phyloP scores from a whole-genome alignment of 2,329 filamentous ascomycete species.

The Fusarium lateritium region DNA sequence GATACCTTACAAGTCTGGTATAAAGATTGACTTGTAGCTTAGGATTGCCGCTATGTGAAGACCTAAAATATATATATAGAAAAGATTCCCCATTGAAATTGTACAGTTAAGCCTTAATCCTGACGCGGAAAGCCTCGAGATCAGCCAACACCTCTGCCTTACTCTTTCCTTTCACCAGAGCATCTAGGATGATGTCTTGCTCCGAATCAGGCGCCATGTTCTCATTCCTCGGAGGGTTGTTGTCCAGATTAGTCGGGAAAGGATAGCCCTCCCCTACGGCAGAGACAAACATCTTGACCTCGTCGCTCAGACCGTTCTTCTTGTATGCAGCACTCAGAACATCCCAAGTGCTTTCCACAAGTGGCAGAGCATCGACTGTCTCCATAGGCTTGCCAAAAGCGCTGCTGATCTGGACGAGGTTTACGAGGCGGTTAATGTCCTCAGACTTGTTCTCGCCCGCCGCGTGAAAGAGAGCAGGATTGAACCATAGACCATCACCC shows the following conservation, averaged over 20 bases:
- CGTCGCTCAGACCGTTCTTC: conserved; percentile 56
- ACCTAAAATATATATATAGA: neutral
- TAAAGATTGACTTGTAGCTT: neutral
- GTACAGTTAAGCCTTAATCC: conserved; percentile 30
- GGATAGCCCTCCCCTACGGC: conserved; percentile 72
- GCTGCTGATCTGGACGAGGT: conserved; percentile 73
- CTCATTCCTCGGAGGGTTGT: conserved; percentile 66
- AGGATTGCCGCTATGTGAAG: neutral
- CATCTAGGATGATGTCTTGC: conserved; percentile 65
- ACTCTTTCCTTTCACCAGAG: conserved; percentile 59
- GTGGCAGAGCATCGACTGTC: conserved; percentile 65
- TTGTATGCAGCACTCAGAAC: conserved; percentile 52
- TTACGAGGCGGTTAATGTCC: conserved; percentile 68
- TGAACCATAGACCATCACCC: conserved; percentile 76
- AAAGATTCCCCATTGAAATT: neutral
- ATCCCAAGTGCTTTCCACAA: conserved; percentile 64
- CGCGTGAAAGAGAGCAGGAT: conserved; percentile 74
- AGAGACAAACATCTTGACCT: conserved; percentile 62
- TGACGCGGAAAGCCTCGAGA: conserved; percentile 49
- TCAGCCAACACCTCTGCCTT: conserved; percentile 58
- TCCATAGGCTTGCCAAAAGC: conserved; percentile 78
- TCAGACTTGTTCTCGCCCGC: conserved; percentile 69
- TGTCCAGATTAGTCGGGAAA: conserved; percentile 74
- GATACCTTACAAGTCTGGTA: too few relatives aligned
- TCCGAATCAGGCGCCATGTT: conserved; percentile 74